Percentiles rank a stretch among this genome's conserved stretches.
These are phyloP conservation scores for Yamadazyma kanchanaburiensis DNA, from an alignment of 1,139 yeast species.

Conservation along the genomic window DNA sequence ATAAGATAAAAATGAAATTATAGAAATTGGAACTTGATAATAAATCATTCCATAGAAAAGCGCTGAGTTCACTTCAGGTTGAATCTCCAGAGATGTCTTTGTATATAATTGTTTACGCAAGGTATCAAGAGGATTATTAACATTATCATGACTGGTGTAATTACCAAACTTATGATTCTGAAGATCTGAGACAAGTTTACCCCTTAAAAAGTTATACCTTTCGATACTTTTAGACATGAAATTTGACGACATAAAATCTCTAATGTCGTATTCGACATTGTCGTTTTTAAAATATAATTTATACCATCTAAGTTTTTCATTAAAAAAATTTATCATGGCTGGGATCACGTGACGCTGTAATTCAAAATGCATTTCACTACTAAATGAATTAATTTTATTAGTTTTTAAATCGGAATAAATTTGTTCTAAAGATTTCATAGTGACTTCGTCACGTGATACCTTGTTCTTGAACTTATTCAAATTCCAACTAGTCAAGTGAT, in stretches of 20 bases:
- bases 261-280: conserved; percentile 44
- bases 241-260: conserved; percentile 32
- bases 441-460: conserved; percentile 10
- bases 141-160: conserved; percentile 9
- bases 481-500: conserved; percentile 21
- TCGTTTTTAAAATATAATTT: conserved; percentile 42
- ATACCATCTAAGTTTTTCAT: conserved; percentile 39
- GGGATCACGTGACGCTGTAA: conserved; percentile 36
- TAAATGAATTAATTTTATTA: conserved; percentile 26
- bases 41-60: conserved; percentile 29
- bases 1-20: conserved; percentile 29
- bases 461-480: conserved; percentile 19
- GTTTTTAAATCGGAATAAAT: conserved; percentile 15
- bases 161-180: conserved; percentile 22
- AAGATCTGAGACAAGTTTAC: conserved; percentile 29
- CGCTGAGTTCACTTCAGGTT: conserved; percentile 33
- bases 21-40: conserved; percentile 40
- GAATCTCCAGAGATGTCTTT: conserved; percentile 30
- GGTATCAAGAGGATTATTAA: conserved; percentile 29
- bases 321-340: conserved; percentile 26
- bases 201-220: conserved; percentile 34
- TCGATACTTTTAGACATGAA: conserved; percentile 43
- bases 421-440: conserved; percentile 9
- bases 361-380: conserved; percentile 34
- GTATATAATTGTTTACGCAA: conserved; percentile 29